Base-by-base conservation (phyloP, 2,329 filamentous ascomycete genomes). In the Aspergillus ruber region DNA sequence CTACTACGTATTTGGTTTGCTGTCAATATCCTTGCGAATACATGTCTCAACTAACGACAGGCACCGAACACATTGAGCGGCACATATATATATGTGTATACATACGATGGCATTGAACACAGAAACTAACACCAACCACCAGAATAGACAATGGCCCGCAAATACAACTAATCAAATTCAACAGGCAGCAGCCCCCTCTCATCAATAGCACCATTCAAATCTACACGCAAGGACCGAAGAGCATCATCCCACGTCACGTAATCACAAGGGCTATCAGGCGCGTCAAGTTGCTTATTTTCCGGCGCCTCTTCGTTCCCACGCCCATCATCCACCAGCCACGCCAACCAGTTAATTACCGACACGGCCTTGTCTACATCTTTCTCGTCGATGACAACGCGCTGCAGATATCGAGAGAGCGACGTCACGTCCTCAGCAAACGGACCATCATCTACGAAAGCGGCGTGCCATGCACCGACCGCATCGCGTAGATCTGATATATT, bases 351-450 rank as follows among this genome's bases (percentile, higher is more conserved):
- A 10, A 86, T 78, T 15, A 93, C 68, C 10, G 79, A 79, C 1
- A 81, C 76, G 1, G 81, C 87, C 67, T 95, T 95, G 4, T 78
- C 78, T 69, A 93, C 76, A 63, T 96, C 84, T 49, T 78, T 75
- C 66, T 97, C 93, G 48, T 91, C 84, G 1, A 71, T 51, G 0
- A 95, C 77, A 0, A 97, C 88, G 21, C 78, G 78, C 4, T 65
- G 73, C 25, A 97, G 66, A 65, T 95, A 97, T 60, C 74, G 79
- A 46, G 78, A 80, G 50, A 97, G 74, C 33, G 90, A 83, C 36
- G 77, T 77, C 0, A 91, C 84, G 66, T 98, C 93, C 48, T 86
- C 82, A 0, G 70, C 69, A 66, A 93, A 90, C 1, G 93, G 93
- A 0, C 87, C 89, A 3, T 90, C 85, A 4, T 75, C 74, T 32